Percentiles rank a stretch among this genome's conserved stretches.
Evolutionary conservation across 2,329 filamentous ascomycete genomes (phyloP).

Genomic region (Scedosporium dehoogii): DNA sequence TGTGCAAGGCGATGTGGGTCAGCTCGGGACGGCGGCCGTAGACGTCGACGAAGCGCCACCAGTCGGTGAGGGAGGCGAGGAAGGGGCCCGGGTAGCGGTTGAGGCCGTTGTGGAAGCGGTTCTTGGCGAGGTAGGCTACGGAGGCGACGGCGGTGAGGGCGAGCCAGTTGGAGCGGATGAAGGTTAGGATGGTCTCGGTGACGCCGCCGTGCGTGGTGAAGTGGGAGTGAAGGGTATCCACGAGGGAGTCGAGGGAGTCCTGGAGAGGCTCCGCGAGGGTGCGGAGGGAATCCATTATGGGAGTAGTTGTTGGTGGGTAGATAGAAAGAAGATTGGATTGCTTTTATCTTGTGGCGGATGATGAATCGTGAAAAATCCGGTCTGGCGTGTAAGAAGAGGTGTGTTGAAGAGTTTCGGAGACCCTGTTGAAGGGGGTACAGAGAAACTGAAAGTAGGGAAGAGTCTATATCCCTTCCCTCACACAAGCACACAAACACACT

Average conservation of each 20-base stretch:
- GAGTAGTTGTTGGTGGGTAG: not conserved
- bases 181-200: slow-evolving; percentile 15
- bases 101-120: slow-evolving; percentile 41
- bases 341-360: not conserved
- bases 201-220: not conserved
- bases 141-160: slow-evolving; percentile 90
- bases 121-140: slow-evolving; percentile 45
- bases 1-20: slow-evolving; percentile 59
- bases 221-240: not conserved
- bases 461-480: not conserved
- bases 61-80: slow-evolving; percentile 53
- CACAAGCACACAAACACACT: too few species aligned
- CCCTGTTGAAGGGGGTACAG: not conserved
- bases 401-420: not conserved
- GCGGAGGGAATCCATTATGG: not conserved
- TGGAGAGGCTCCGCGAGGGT: not conserved
- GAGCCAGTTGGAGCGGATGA: slow-evolving; percentile 71
- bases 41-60: slow-evolving; percentile 67
- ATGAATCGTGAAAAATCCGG: not conserved
- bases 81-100: slow-evolving; percentile 65
- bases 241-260: not conserved
- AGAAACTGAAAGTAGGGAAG: not conserved
- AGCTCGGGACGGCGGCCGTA: slow-evolving; percentile 53
- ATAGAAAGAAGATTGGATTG: not conserved
- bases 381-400: not conserved